These are phyloP conservation scores for Taphrina wiesneri DNA, from an alignment of 1,139 yeast species.

Conservation along the genomic window DNA sequence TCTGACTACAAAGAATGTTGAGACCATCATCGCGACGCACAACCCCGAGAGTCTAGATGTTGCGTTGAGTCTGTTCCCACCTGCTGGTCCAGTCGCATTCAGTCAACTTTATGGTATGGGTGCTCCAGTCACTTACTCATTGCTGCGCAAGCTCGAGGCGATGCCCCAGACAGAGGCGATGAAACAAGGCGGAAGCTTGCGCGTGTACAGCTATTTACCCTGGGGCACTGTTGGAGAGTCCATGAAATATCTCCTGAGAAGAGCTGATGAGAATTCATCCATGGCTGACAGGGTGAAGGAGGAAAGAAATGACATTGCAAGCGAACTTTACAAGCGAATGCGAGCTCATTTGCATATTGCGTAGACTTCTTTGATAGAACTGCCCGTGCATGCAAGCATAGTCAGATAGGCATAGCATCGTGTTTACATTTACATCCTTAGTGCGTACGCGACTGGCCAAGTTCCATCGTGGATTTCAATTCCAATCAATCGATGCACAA, in stretches of 20 bases:
- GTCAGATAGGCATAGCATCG: too few relatives aligned
- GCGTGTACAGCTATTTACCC: slow-evolving; percentile 88
- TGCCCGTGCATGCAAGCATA: too few relatives aligned
- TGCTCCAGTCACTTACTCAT: slow-evolving; percentile 77
- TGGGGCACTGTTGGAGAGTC: slow-evolving; percentile 98
- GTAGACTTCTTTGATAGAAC: not conserved
- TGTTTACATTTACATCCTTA: not conserved
- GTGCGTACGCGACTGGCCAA: too few relatives aligned
- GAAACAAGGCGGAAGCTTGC: slow-evolving; percentile 50
- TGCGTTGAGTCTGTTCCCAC: slow-evolving; percentile 27
- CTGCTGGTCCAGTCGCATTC: slow-evolving; percentile 46
- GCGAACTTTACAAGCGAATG: slow-evolving; percentile 11
- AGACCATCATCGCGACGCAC: slow-evolving; percentile 88
- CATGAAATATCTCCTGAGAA: slow-evolving; percentile 82
- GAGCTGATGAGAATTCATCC: slow-evolving; percentile 76
- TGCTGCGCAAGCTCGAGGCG: slow-evolving; percentile 53
- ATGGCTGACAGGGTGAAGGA: slow-evolving; percentile 20
- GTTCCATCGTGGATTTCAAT: too few relatives aligned
- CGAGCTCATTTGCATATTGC: not conserved
- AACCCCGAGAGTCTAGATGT: slow-evolving; percentile 70
- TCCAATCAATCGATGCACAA: too few relatives aligned
- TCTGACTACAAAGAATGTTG: slow-evolving; percentile 47
- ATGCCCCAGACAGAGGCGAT: not conserved
- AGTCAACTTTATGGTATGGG: slow-evolving; percentile 97
- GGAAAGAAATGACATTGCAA: slow-evolving; percentile 22